A percentile compares a stretch with the other conserved stretches of the same genome.
phyloP scores from a whole-genome alignment of 441 rosid species.

The Syzygium syzygioides region DNA sequence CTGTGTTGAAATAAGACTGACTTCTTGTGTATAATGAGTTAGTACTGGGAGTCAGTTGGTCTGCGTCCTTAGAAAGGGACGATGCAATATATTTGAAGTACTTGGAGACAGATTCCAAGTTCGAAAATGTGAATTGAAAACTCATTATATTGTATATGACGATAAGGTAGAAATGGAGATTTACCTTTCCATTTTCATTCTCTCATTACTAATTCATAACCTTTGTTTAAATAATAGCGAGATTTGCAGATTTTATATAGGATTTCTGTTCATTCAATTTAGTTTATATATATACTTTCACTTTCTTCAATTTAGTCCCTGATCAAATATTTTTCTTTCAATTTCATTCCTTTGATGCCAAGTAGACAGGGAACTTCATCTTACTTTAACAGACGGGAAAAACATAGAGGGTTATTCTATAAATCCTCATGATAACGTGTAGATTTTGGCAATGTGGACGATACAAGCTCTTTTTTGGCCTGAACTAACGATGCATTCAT shows the following conservation, averaged over 20 bases:
- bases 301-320: background rate
- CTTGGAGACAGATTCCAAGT: background rate
- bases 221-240: background rate
- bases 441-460: background rate
- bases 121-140: background rate
- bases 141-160: rapidly evolving
- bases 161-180: background rate
- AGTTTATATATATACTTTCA: background rate
- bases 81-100: background rate
- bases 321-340: background rate
- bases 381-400: background rate
- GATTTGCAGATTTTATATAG: background rate
- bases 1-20: background rate
- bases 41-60: rapidly evolving
- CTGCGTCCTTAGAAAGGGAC: background rate
- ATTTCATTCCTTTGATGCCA: background rate
- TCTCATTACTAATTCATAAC: background rate
- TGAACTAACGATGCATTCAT: background rate
- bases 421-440: background rate
- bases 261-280: background rate
- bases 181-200: background rate
- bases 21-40: background rate
- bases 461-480: background rate
- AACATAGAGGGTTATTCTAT: background rate
- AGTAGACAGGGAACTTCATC: background rate